Evolutionary conservation across 1,284 basidiomycete genomes (phyloP), one percentile per base, ranked within the genome.

Genomic region (Meira miltonrushii): DNA sequence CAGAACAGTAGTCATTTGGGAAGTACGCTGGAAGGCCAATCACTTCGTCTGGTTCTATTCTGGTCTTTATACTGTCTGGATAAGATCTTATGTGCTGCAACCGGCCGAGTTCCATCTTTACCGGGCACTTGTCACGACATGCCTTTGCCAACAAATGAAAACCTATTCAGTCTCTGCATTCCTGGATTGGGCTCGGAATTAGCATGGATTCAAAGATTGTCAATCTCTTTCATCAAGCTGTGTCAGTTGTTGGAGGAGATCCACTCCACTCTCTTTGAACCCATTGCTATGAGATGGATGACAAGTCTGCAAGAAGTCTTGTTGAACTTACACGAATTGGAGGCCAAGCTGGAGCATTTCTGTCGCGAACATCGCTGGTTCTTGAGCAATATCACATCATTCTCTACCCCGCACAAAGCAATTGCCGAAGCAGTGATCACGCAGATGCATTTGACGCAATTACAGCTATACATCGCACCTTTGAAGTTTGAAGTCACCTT

Each of bases 401-500:
- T 47, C 12, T 44, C 51, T 5, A 39, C 28, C 15, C 41, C 54
- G 10, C 54, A 41, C 28, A 39, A 39, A 13, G 17, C 39, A 25
- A 15, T 59, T 21, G 40, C 58, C 6, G 40, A 55, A 33, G 39
- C 41, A 23, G 37, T 55, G 19, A 38, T 59, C 19, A 21, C 44
- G 9, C 52, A 55, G 19, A 41, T 59, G 10, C 58, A 59, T 17
- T 19, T 55, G 11, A 39, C 38, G 23, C 58, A 59, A 43, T 44
- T 59, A 3, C 40, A 55, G 6, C 52, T 59, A 2, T 59, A 59
- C 33, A 19, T 17, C 10, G 15, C 58, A 7, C n/a, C 53, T 15
- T 39, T 59, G n/a, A 39, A 44, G 5, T 41, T 28, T 44, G 39
- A 54, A 37, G 37, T 55, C 2, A 43, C 58, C 1, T 19, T 17